Conservation (phyloP, 805 yeast genomes). For the Wickerhamiella lipophila region DNA sequence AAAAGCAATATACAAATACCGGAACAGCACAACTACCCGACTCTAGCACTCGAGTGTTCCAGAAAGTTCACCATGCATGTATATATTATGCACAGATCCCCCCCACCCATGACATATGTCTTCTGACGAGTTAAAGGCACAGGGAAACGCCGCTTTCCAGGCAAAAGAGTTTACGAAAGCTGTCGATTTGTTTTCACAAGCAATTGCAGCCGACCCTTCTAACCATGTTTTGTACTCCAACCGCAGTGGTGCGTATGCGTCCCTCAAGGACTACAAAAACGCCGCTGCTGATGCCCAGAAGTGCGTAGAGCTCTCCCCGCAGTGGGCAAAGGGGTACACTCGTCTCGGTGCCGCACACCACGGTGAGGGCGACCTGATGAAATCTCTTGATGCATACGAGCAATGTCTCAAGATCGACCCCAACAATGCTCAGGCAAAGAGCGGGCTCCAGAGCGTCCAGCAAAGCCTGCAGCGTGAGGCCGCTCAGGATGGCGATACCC, state of each 20-base stretch:
- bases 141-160: constrained; percentile 87
- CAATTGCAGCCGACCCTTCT: constrained; percentile 64
- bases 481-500: constrained; percentile 32
- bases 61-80: constrained; percentile 8
- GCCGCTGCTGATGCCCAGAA: constrained; percentile 80
- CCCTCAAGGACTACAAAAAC: constrained; percentile 54
- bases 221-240: constrained; percentile 89
- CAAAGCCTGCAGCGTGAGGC: constrained; percentile 43
- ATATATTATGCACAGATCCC: neutral
- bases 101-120: constrained; percentile 6
- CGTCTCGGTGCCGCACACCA: constrained; percentile 87
- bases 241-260: constrained; percentile 84
- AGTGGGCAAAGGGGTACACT: constrained; percentile 93
- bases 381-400: constrained; percentile 56
- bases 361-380: constrained; percentile 73
- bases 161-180: constrained; percentile 77
- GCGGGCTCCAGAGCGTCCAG: constrained; percentile 62
- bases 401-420: constrained; percentile 76
- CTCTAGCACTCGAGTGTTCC: neutral
- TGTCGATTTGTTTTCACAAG: constrained; percentile 66
- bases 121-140: constrained; percentile 43
- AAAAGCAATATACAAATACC: neutral
- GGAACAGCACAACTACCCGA: neutral
- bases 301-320: constrained; percentile 64
- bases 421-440: constrained; percentile 70